Evolutionary conservation across 768 basidiomycete species (phyloP), one percentile per base, ranked within the genome.

Genomic region (Sarcodon aspratus): DNA sequence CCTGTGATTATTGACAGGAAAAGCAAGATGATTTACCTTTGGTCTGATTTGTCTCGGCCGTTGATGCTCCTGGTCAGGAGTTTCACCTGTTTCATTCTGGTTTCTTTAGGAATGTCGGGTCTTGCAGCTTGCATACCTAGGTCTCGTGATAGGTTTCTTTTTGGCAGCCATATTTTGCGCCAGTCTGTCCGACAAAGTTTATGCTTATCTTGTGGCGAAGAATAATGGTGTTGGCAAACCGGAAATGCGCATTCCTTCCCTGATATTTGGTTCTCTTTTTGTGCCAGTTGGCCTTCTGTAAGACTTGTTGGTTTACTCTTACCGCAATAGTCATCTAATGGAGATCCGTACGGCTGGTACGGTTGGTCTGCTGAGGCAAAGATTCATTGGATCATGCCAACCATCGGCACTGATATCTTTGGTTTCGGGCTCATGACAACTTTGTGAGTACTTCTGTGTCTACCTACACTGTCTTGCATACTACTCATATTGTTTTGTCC

Each of bases 301-400:
- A 57, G 81, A 67, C 1, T 13, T 7, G 11, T 31, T 5, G 5
- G 13, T 17, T 12, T 36, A 38, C n/a, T 31, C 27, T n/a, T 13
- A 9, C 15, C 13, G 15, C 12, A 13, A 13, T 38, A 2, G 13
- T 27, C 15, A 11, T 13, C n/a, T 2, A 17, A 15, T 15, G 57
- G 43, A 55, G 35, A 32, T 34, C 31, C 27, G 1, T 44, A 1
- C 47, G 83, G 82, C 52, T 84, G 85, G 85, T 88, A 84, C 57
- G 85, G 85, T 15, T 88, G 85, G 85, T 82, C 84, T n/a, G 85
- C 84, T 3, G 67, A 82, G 50, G 75, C 76, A 0, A 63, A 63
- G 43, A 53, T 76, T 0, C 83, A 86, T 55, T 86, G 82, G 83
- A 82, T 86, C 33, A 79, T 85, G 77, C 82, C 82, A 8, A 80